Evolutionary conservation across 345 rosid species (phyloP), one percentile per base, ranked within the genome.

Genomic region (Litchi chinensis): DNA sequence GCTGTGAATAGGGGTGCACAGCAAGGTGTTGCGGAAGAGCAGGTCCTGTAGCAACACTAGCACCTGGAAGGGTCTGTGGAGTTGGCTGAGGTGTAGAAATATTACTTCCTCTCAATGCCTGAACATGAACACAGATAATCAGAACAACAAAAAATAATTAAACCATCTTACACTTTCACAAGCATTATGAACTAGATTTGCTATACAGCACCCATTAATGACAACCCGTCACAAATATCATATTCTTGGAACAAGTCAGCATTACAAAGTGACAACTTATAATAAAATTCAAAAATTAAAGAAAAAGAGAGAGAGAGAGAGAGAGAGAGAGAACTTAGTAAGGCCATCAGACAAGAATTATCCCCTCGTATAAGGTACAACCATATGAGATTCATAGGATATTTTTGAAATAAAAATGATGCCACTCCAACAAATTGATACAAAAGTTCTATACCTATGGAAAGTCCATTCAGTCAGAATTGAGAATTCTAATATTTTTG

Each of bases 1-100:
- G 98, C 72, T 96, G 99, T 10, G 97, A 86, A 86, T 94, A 96
- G 21, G 97, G 92, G 81, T 92, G 99, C 91, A 94, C 85, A 44
- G 97, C 87, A 80, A 96, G 90, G 83, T 93, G 99, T 76, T 94
- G 99, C 0, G 94, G 97, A 80, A 89, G 89, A 76, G 91, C 80
- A 24, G 97, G 94, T 76, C 97, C 98, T 0, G 92, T 87, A 65
- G 99, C 92, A 54, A 88, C 90, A 24, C 76, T 87, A 39, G 85
- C 91, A 79, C 89, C 87, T 8, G 95, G 87, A 76, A 83, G 82
- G 19, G 85, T 83, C 87, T 92, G 95, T 48, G 79, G 89, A 68
- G 86, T 81, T 84, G 86, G 92, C 88, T 90, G 98, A 19, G 93
- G 86, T n/a, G 92, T 80, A 59, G 97, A 84, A 71, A 91, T 88